These are phyloP conservation scores for Tinospora cordifolia DNA, from an alignment of 164 flowering plant species.

Conservation along the genomic window DNA sequence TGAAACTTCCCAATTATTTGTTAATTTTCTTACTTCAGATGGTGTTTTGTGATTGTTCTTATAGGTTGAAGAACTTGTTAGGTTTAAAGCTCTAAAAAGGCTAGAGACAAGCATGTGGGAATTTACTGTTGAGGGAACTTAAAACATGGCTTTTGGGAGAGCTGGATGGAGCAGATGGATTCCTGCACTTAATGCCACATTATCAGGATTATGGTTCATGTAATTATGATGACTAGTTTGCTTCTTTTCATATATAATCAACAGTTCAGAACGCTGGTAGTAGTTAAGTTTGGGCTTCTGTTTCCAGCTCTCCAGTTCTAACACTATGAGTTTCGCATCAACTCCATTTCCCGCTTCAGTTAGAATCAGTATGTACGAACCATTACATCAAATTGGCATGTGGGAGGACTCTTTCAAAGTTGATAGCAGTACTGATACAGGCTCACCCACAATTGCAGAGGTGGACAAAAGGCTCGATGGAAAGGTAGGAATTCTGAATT, in stretches of 20 bases:
- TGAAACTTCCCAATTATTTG: neutral
- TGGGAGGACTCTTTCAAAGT: constrained; percentile 67
- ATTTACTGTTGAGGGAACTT: neutral
- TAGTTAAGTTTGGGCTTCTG: neutral
- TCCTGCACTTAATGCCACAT: neutral
- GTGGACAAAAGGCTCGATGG: constrained; percentile 47
- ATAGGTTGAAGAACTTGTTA: neutral
- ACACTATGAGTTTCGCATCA: constrained; percentile 61
- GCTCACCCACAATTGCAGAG: constrained; percentile 38
- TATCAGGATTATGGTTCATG: neutral
- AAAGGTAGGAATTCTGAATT: constrained; percentile 37
- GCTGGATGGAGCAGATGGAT: neutral
- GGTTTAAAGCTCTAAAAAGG: neutral
- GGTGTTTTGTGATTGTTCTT: neutral
- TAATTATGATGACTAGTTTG: neutral
- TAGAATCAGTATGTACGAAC: constrained; percentile 64
- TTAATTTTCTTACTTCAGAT: neutral
- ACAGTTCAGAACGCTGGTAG: constrained; percentile 5
- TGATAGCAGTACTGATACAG: constrained; percentile 37
- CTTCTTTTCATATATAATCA: neutral
- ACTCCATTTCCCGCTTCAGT: constrained; percentile 62
- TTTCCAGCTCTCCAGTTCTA: constrained; percentile 21
- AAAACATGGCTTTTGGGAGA: neutral
- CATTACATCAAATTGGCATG: constrained; percentile 56
- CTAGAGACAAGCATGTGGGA: neutral